A percentile compares a stretch with the other conserved stretches of the same genome.
These are phyloP conservation scores for Chaetomiaceae sp. DNA, from an alignment of 2,329 filamentous ascomycete species.

Conservation along the genomic window DNA sequence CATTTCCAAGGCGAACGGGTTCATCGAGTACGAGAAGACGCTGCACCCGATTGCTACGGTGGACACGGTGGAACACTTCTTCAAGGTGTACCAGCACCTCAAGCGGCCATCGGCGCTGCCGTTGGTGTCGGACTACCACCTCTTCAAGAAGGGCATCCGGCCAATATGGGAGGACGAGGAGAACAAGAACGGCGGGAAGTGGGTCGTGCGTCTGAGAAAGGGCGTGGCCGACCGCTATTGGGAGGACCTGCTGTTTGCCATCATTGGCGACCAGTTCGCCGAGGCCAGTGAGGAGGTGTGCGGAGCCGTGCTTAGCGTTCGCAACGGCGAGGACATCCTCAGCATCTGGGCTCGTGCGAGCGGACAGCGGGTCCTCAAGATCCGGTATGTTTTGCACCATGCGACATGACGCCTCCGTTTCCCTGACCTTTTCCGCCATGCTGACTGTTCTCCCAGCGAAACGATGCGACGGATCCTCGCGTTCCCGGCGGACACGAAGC, in stretches of 20 bases:
- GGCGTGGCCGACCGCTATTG: conserved; percentile 94
- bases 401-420: background rate
- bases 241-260: conserved; percentile 86
- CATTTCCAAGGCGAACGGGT: conserved; percentile 86
- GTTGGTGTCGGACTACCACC: conserved; percentile 92
- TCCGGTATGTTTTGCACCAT: conserved; percentile 63
- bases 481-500: conserved; percentile 80
- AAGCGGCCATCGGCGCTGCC: conserved; percentile 84
- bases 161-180: conserved; percentile 98
- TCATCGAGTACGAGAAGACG: conserved; percentile 92
- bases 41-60: conserved; percentile 80
- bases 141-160: conserved; percentile 93
- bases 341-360: conserved; percentile 97
- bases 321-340: conserved; percentile 93
- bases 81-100: conserved; percentile 79
- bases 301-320: conserved; percentile 86
- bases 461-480: conserved; percentile 86
- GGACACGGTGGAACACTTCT: conserved; percentile 82
- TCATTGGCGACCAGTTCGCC: conserved; percentile 88
- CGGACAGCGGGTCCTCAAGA: conserved; percentile 89
- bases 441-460: conserved; percentile 52
- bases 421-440: conserved; percentile 2
- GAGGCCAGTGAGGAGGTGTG: conserved; percentile 93
- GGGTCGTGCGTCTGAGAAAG: conserved; percentile 95
- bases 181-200: conserved; percentile 94